Evolutionary conservation across 106 monocot species (phyloP), one percentile per base, ranked within the genome.

Genomic region (Acanthochlamys bracteata): DNA sequence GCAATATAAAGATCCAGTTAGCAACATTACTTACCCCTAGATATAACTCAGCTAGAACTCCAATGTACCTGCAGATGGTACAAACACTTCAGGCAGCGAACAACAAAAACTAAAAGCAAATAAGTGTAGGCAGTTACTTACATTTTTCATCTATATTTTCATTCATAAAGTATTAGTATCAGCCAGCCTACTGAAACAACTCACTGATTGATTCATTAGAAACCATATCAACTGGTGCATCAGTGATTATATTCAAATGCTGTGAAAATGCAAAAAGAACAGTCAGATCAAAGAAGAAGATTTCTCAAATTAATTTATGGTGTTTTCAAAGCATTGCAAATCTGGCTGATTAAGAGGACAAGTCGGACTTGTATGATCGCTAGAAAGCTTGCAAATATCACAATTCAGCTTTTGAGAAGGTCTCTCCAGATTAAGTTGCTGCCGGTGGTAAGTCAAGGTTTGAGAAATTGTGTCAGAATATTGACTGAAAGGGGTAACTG

Each of bases 261-360:
- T 54, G 42, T 24, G 62, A 49, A 23, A 20, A 41, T 42, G n/a
- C 20, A 42, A 41, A 1, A 43, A 45, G 7, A 3, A 9, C 6
- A 45, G 12, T 20, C 16, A 71, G 39, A 16, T 54, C 1, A 11
- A n/a, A 12, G 11, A 56, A 33, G 11, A 26, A 17, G 16, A 17
- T 6, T 55, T 19, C 20, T n/a, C 3, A 27, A 55, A 25, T 27
- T 0, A 22, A 3, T 22, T 43, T 7, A 22, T 20, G 43, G n/a
- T 27, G 22, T 40, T 16, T 61, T 7, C 45, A 57, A 39, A 43
- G 40, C 1, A 23, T 24, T 56, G 12, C 39, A 11, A 41, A 53
- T n/a, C 26, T 41, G 67, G 61, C 67, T 72, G 72, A 46, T 27
- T 64, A 19, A 60, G 27, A 24, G 78, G 63, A 61, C 72, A 78